These are phyloP conservation scores for Breviolum minutum DNA, from an alignment of 73 alveolate genomes.

Conservation along the genomic window DNA sequence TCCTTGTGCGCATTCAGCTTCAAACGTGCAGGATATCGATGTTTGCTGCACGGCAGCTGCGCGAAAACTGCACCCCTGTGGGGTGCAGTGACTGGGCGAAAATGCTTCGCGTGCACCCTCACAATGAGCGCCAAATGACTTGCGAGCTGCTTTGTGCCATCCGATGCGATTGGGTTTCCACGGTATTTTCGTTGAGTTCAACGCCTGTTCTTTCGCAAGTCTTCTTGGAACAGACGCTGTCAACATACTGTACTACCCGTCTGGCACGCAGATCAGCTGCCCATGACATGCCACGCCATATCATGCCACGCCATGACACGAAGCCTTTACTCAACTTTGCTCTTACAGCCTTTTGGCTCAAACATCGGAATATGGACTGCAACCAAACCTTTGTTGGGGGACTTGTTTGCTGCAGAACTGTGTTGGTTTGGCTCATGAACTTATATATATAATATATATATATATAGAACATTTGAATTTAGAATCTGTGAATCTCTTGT, in stretches of 20 bases:
- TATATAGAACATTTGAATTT: too few species aligned
- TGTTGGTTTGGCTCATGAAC: neutral
- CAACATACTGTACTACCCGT: neutral
- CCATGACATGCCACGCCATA: neutral
- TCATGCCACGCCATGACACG: neutral
- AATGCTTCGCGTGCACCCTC: too few species aligned
- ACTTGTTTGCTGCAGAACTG: neutral
- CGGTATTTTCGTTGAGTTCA: too few species aligned
- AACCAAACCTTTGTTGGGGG: constrained; percentile 5
- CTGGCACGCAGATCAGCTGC: too few species aligned
- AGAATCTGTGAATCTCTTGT: too few species aligned
- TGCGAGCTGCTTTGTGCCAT: neutral
- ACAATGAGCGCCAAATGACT: too few species aligned
- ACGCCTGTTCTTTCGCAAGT: too few species aligned
- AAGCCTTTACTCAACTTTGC: neutral
- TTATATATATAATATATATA: too few species aligned
- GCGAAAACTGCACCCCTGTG: constrained; percentile 21
- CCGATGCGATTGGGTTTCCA: neutral
- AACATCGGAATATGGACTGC: constrained; percentile 32
- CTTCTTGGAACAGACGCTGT: neutral
- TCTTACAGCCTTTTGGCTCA: constrained; percentile 30
- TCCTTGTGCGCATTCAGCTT: too few species aligned
- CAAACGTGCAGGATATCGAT: neutral
- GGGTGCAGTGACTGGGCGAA: constrained; percentile 22
- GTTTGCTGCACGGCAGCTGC: constrained; percentile 26